phyloP scores from a whole-genome alignment of 352 stramenopile species.

The Globisporangium splendens region DNA sequence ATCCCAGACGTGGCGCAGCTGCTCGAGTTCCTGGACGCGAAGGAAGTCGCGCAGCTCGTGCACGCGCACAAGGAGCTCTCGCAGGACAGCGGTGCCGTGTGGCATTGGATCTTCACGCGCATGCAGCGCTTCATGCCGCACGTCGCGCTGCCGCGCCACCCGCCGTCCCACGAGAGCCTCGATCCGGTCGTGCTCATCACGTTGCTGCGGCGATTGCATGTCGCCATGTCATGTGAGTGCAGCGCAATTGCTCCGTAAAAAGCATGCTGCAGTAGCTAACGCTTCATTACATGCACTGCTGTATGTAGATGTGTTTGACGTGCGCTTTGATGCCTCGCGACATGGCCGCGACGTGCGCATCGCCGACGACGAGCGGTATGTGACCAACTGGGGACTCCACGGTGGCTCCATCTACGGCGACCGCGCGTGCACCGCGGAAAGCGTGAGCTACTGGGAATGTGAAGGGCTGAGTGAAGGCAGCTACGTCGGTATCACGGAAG shows the following conservation, averaged over 20 bases:
- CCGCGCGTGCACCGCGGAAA: slow-evolving; percentile 24
- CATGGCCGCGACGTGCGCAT: slow-evolving; percentile 48
- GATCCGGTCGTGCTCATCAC: slow-evolving; percentile 34
- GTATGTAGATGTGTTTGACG: slow-evolving; percentile 36
- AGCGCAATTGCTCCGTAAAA: not conserved
- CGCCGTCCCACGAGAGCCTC: slow-evolving; percentile 22
- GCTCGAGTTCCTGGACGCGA: slow-evolving; percentile 52
- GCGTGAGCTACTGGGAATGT: slow-evolving; percentile 73
- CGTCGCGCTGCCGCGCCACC: slow-evolving; percentile 21
- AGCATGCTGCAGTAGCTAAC: not conserved
- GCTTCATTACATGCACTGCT: not conserved
- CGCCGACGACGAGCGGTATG: slow-evolving; percentile 27
- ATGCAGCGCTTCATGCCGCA: slow-evolving; percentile 20
- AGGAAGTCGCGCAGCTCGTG: slow-evolving; percentile 28
- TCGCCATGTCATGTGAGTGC: slow-evolving; percentile 45
- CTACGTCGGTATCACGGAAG: slow-evolving; percentile 48
- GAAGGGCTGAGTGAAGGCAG: slow-evolving; percentile 55
- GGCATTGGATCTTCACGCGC: slow-evolving; percentile 39
- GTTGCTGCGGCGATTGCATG: slow-evolving; percentile 47
- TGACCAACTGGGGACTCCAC: slow-evolving; percentile 38
- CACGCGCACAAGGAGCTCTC: slow-evolving; percentile 23
- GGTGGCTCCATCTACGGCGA: slow-evolving; percentile 53
- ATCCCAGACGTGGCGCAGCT: slow-evolving; percentile 39
- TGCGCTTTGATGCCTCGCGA: slow-evolving; percentile 40
- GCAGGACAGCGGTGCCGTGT: slow-evolving; percentile 29